These are phyloP conservation scores for Magnolia changhungtana DNA, from an alignment of 164 flowering plant species.

Conservation along the genomic window DNA sequence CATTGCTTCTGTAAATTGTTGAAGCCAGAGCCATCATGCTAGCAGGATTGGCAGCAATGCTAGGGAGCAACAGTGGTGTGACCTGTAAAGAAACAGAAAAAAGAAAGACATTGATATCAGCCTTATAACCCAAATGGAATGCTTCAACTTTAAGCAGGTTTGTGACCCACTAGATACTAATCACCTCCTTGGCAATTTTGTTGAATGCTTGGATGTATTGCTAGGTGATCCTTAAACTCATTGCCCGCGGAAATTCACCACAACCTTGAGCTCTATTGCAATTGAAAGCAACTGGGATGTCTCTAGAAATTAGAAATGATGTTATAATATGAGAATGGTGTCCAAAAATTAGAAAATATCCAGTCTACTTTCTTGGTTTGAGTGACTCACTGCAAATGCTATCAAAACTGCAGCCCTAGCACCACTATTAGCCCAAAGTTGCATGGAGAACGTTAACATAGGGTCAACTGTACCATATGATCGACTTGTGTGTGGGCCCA, in stretches of 20 bases:
- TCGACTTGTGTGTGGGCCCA: too few species aligned
- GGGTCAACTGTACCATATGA: too few species aligned
- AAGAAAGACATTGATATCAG: neutral
- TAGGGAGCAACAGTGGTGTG: slow-evolving; percentile 79
- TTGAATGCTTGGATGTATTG: slow-evolving; percentile 79
- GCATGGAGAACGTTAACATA: too few species aligned
- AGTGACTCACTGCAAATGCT: too few species aligned
- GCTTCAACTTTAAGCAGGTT: neutral
- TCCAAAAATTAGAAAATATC: too few species aligned
- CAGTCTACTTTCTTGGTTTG: too few species aligned
- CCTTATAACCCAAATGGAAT: neutral
- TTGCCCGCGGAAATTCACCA: slow-evolving; percentile 60
- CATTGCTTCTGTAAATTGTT: slow-evolving; percentile 53
- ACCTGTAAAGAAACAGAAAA: slow-evolving; percentile 32
- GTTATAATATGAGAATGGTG: too few species aligned
- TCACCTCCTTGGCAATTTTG: slow-evolving; percentile 79
- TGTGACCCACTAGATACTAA: neutral
- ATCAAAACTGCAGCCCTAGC: too few species aligned
- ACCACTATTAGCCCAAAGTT: too few species aligned
- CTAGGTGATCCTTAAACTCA: slow-evolving; percentile 81
- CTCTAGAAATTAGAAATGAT: neutral
- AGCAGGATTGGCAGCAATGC: slow-evolving; percentile 48
- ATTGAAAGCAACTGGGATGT: neutral
- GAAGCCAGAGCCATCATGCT: slow-evolving; percentile 65
- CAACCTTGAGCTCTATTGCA: slow-evolving; percentile 1